Percentiles rank a stretch among this genome's conserved stretches.
Evolutionary conservation across 192 early-diverging fungal genomes (phyloP).

Genomic region (Martensiomyces pterosporus): DNA sequence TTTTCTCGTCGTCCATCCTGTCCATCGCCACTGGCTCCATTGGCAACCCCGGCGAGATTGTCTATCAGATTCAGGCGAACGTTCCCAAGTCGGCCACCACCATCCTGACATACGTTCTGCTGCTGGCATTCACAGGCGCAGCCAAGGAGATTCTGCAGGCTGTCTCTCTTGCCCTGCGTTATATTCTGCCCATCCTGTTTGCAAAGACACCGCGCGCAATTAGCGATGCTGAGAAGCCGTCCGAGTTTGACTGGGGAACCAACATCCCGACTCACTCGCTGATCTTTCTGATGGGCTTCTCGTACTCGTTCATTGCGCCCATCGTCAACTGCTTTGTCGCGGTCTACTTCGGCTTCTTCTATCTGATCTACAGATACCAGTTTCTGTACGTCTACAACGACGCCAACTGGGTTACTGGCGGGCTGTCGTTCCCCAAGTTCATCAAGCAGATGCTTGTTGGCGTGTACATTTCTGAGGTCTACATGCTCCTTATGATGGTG

Average conservation of each 20-base stretch:
- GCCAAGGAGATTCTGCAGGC: conserved; percentile 67
- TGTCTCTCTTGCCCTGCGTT: conserved; percentile 59
- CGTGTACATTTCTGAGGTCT: conserved; percentile 70
- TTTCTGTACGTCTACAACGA: conserved; percentile 73
- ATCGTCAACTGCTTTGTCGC: conserved; percentile 71
- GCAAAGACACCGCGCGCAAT: conserved; percentile 71
- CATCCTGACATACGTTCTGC: conserved; percentile 81
- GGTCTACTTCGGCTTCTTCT: conserved; percentile 70
- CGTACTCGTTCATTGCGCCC: conserved; percentile 78
- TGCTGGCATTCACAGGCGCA: conserved; percentile 63
- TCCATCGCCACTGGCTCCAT: conserved; percentile 24
- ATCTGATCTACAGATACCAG: conserved; percentile 76
- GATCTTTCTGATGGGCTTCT: conserved; percentile 69
- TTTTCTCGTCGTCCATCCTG: conserved; percentile 64
- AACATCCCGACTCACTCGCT: conserved; percentile 65
- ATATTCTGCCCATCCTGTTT: conserved; percentile 51
- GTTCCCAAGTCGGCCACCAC: conserved; percentile 75
- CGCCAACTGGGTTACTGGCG: conserved; percentile 52
- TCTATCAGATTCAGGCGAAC: conserved; percentile 43
- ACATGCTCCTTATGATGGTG: conserved; percentile 69
- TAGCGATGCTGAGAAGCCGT: conserved; percentile 49
- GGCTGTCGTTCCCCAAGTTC: conserved; percentile 59
- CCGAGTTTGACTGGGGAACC: conserved; percentile 55
- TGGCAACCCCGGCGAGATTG: conserved; percentile 5
- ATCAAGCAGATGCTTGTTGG: conserved; percentile 63